Evolutionary conservation across 768 basidiomycete species (phyloP).

Genomic region (Lactifluus volemus): DNA sequence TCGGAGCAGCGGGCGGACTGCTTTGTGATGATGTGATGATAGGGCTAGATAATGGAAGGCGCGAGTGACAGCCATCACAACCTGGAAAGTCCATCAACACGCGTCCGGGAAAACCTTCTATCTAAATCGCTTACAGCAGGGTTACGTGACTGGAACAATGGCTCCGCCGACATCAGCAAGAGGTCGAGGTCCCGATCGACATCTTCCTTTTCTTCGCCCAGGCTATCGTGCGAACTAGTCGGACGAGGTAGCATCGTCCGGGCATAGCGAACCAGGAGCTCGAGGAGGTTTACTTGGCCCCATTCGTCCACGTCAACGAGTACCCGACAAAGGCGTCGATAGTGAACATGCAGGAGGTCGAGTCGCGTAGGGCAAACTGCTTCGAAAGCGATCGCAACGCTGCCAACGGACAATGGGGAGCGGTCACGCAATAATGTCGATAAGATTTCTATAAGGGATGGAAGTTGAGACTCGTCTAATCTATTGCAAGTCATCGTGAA

Average conservation of each 20-base stretch:
- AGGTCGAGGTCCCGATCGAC: constrained; percentile 73
- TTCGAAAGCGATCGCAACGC: constrained; percentile 78
- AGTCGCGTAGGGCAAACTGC: constrained; percentile 80
- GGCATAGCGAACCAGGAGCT: constrained; percentile 74
- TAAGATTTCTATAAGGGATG: constrained; percentile 62
- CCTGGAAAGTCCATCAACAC: constrained; percentile 34
- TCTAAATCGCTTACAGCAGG: constrained; percentile 54
- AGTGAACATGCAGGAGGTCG: constrained; percentile 85
- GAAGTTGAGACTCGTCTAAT: constrained; percentile 63
- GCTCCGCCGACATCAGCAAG: constrained; percentile 60
- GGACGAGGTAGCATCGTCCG: constrained; percentile 75
- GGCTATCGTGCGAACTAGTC: constrained; percentile 26
- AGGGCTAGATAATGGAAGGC: constrained; percentile 69
- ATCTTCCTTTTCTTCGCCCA: constrained; percentile 40
- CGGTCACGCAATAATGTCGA: constrained; percentile 57
- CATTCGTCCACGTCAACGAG: constrained; percentile 93
- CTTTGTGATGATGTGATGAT: constrained; percentile 42
- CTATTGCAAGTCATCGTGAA: constrained; percentile 32
- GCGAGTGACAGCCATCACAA: constrained; percentile 67
- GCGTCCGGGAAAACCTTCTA: neutral
- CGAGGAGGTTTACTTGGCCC: constrained; percentile 80
- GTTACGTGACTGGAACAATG: constrained; percentile 79
- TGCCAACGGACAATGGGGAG: constrained; percentile 82
- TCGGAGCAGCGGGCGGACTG: constrained; percentile 66
- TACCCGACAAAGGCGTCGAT: constrained; percentile 72